Percentiles rank a stretch among this genome's conserved stretches.
These are phyloP conservation scores for Cajanus cajan DNA, from an alignment of 306 rosid genomes.

Conservation along the genomic window DNA sequence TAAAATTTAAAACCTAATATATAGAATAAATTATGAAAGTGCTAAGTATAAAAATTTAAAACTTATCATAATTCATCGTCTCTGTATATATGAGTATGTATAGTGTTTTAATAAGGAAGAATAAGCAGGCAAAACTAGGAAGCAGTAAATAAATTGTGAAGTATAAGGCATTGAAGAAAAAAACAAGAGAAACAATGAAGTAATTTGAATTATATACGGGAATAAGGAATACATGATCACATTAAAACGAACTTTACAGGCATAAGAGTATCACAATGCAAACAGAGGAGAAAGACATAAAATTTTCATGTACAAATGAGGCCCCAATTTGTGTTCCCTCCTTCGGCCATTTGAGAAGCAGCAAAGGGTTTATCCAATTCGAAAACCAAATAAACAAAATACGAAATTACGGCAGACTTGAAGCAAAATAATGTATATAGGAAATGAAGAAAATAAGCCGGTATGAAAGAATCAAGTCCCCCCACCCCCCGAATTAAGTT, in stretches of 20 bases:
- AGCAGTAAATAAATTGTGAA: background rate
- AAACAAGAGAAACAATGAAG: constrained; percentile 25
- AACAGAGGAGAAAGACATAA: constrained; percentile 2
- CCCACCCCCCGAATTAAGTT: background rate
- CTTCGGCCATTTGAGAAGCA: background rate
- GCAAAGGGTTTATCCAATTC: constrained; percentile 24
- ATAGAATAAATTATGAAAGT: background rate
- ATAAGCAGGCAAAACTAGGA: background rate
- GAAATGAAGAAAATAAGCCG: constrained; percentile 41
- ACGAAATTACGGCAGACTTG: constrained; percentile 19
- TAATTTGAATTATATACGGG: constrained; percentile 24
- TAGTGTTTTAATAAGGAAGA: background rate
- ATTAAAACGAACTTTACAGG: constrained; percentile 38
- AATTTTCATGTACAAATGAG: background rate
- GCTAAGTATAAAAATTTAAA: no score
- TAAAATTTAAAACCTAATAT: no score
- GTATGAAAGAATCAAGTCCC: constrained; percentile 41
- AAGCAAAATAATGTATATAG: constrained; percentile 38
- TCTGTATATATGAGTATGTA: background rate
- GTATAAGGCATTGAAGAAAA: background rate
- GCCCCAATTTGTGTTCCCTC: background rate
- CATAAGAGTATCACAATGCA: constrained; percentile 37
- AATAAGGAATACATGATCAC: constrained; percentile 27
- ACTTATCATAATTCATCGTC: background rate
- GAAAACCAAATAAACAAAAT: constrained; percentile 24